phyloP scores from a whole-genome alignment of 2,329 filamentous ascomycete species.

The Fusarium armeniacum region DNA sequence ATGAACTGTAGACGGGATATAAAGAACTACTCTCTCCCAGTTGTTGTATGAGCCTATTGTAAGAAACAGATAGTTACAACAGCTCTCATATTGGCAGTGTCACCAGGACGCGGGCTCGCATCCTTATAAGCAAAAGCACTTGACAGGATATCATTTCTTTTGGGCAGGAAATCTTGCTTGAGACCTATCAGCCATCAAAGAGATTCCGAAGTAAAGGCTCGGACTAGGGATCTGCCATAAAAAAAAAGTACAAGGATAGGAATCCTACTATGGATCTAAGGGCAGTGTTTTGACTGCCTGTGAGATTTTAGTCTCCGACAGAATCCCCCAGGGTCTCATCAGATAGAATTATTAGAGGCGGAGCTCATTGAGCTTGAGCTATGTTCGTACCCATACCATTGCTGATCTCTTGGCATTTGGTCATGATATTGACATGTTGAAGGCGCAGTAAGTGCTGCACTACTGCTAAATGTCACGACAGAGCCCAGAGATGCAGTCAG shows the following conservation, averaged over 20 bases:
- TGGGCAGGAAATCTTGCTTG: neutral
- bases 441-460: neutral
- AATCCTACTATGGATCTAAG: constrained; percentile 31
- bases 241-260: constrained; percentile 24
- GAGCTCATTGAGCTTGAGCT: constrained; percentile 13
- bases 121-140: constrained; percentile 28
- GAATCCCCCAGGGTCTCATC: constrained; percentile 16
- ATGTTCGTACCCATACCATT: neutral
- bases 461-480: neutral
- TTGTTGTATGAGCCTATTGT: neutral
- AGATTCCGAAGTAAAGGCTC: constrained; percentile 16
- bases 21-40: constrained; percentile 1
- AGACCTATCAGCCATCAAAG: neutral
- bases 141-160: constrained; percentile 1
- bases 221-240: constrained; percentile 28
- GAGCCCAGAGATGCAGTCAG: constrained; percentile 19
- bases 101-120: constrained; percentile 1
- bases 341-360: constrained; percentile 9
- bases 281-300: constrained; percentile 36
- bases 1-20: constrained; percentile 1
- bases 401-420: constrained; percentile 17
- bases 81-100: constrained; percentile 3
- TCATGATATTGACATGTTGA: constrained; percentile 6
- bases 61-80: neutral
- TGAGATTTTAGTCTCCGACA: constrained; percentile 41